Evolutionary conservation across 805 yeast species (phyloP), one percentile per base, ranked within the genome.

Genomic region (Starmerella roubikii): DNA sequence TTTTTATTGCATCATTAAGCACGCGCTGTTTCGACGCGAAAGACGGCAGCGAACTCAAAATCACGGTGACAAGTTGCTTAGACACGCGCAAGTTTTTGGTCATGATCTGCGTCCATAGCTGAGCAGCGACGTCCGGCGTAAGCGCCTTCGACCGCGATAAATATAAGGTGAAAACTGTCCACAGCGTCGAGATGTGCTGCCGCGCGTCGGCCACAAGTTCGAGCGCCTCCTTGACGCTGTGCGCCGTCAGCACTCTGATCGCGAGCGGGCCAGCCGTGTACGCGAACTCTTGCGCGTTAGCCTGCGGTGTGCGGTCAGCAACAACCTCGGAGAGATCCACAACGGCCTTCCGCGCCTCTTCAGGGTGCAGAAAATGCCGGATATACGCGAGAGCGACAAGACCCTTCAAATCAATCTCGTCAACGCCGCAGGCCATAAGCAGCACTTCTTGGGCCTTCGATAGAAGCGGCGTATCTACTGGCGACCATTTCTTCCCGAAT

Each of bases 321-420:
- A 35, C 44, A n/a, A 37, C 7, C 13, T 33, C 26, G 11, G 23
- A 19, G 17, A 38, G 37, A 4, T 32, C 36, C 13, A 29, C 36
- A 26, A 46, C 34, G 16, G 41, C 36, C n/a, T 32, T 28, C 10
- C 32, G 29, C 4, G 51, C 48, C 9, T 35, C 29, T 3, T 31
- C 29, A 4, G 46, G 44, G 7, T 39, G 29, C 11, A 33, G 35
- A 28, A 45, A 43, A 31, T 44, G 47, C n/a, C 38, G 37, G 13
- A 39, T 28, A 32, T 52, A 54, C 4, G 59, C 55, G 27, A 57
- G 34, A 9, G 54, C 53, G 16, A 54, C 39, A 16, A 50, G 41
- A 5, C 61, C 61, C 39, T 57, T 56, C 3, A 52, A 38, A 36
- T 56, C 59, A 7, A 57, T 10, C 2, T 30, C 30, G 11, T 23